Evolutionary conservation across 345 rosid species (phyloP).

Genomic region (Melaleuca quinquenervia): DNA sequence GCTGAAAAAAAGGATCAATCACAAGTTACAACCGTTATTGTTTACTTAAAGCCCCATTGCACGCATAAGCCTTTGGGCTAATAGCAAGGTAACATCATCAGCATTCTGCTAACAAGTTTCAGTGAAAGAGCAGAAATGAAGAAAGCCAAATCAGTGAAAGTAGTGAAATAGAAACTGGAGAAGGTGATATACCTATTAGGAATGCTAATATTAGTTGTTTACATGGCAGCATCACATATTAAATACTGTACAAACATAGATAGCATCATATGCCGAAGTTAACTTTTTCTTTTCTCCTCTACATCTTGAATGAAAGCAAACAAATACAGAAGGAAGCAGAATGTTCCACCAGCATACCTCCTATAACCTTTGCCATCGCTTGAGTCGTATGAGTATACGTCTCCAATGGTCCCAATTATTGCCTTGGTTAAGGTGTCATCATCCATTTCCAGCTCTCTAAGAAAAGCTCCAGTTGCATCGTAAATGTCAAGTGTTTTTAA

Average conservation of each 20-base stretch:
- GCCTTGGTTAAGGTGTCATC: slow-evolving; percentile 82
- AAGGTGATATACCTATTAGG: neutral
- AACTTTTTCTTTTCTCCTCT: too few species aligned
- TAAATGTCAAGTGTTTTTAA: slow-evolving; percentile 81
- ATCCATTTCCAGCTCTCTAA: slow-evolving; percentile 73
- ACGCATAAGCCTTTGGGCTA: neutral
- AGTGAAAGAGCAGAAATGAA: neutral
- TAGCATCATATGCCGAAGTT: too few species aligned
- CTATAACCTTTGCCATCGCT: slow-evolving; percentile 99
- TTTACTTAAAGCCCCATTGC: neutral
- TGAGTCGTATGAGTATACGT: slow-evolving; percentile 84
- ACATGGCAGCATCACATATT: too few species aligned
- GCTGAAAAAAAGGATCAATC: slow-evolving; percentile 11
- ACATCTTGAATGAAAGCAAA: neutral
- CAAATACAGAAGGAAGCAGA: neutral
- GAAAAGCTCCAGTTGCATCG: slow-evolving; percentile 77
- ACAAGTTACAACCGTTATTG: neutral
- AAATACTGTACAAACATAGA: too few species aligned
- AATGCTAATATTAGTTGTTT: neutral
- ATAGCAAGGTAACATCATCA: neutral
- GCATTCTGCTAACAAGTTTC: neutral
- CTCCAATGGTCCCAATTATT: slow-evolving; percentile 93
- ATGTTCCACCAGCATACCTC: slow-evolving; percentile 36
- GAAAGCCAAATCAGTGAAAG: neutral
- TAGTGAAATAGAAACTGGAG: neutral